These are phyloP conservation scores for Epichloe hybrida DNA, from an alignment of 2,329 filamentous ascomycete species.

Conservation along the genomic window DNA sequence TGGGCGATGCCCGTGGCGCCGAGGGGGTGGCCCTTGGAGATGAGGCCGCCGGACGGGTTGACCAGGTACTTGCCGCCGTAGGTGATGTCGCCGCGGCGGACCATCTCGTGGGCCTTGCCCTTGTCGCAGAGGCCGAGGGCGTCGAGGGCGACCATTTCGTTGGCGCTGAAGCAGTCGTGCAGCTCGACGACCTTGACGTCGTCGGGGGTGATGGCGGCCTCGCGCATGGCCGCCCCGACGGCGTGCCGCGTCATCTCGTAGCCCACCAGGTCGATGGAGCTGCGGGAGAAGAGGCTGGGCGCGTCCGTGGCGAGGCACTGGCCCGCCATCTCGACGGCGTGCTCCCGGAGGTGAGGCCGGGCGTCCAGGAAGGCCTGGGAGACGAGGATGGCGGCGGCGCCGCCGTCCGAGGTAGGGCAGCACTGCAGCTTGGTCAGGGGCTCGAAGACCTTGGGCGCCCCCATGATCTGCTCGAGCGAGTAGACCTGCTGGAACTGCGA, in stretches of 20 bases:
- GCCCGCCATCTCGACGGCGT: conserved; percentile 81
- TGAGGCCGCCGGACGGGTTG: conserved; percentile 88
- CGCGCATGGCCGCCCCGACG: conserved; percentile 51
- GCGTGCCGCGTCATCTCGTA: conserved; percentile 72
- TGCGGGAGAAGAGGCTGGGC: conserved; percentile 62
- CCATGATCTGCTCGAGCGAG: conserved; percentile 67
- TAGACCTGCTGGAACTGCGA: conserved; percentile 95
- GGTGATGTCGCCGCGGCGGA: conserved; percentile 76
- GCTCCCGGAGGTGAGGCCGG: conserved; percentile 64
- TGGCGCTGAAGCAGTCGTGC: conserved; percentile 93
- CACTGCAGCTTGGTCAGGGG: conserved; percentile 97
- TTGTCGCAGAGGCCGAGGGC: conserved; percentile 64
- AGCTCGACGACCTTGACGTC: conserved; percentile 81
- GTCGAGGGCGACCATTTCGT: conserved; percentile 85
- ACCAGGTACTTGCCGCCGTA: conserved; percentile 75
- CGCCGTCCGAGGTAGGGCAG: conserved; percentile 90
- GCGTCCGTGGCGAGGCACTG: conserved; percentile 80
- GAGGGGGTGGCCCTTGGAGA: conserved; percentile 90
- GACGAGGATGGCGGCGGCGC: conserved; percentile 76
- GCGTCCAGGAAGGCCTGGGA: conserved; percentile 80
- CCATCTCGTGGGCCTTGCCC: conserved; percentile 85
- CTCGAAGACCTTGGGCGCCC: conserved; percentile 63
- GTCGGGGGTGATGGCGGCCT: conserved; percentile 54
- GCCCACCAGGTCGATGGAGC: conserved; percentile 78
- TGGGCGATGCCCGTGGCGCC: conserved; percentile 92